Conservation (phyloP, 441 rosid genomes). For the Croton laevigatus region DNA sequence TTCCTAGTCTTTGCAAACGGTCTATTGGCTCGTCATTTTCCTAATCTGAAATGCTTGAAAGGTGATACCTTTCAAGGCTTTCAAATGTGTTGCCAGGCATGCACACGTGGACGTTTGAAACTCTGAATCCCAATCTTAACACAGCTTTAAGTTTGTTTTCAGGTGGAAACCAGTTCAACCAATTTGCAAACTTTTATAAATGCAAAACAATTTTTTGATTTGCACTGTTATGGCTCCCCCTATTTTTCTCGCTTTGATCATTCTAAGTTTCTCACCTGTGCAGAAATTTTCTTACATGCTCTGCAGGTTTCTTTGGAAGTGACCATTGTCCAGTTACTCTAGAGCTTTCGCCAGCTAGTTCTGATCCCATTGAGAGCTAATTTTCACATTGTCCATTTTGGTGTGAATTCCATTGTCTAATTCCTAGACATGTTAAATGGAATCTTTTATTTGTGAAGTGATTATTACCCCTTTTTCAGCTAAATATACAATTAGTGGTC, state of each 20-base stretch:
- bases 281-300: slow-evolving; percentile 1
- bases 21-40: background rate
- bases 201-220: background rate
- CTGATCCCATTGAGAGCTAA: slow-evolving; percentile 21
- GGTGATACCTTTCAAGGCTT: background rate
- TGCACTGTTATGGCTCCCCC: background rate
- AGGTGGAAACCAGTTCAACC: background rate
- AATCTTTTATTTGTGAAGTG: background rate
- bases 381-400: background rate
- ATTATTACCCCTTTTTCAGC: background rate
- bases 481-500: background rate
- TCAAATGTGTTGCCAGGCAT: background rate
- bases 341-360: slow-evolving; percentile 49
- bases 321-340: slow-evolving; percentile 92
- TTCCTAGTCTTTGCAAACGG: background rate
- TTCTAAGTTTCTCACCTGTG: background rate
- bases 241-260: too few species aligned
- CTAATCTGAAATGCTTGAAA: background rate
- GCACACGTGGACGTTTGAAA: background rate
- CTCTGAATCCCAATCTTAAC: background rate
- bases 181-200: background rate
- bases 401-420: background rate
- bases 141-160: background rate
- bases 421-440: background rate
- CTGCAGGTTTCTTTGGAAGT: slow-evolving; percentile 81